Base-by-base conservation (phyloP, 1,284 basidiomycete species). In the Cutaneotrichosporon mucoides region DNA sequence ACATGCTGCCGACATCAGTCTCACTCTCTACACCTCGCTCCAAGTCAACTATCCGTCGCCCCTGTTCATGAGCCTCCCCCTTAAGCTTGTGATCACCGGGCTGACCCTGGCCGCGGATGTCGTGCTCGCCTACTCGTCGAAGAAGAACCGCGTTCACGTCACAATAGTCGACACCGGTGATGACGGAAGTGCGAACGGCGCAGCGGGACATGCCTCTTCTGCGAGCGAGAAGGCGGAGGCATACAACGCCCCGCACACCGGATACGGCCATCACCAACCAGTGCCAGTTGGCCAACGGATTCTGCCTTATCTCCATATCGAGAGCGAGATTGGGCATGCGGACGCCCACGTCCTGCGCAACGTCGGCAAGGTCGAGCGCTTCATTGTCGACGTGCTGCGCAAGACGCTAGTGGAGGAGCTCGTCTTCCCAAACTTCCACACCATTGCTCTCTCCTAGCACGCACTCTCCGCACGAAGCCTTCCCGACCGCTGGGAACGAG, bases 281-380 rank as follows among this genome's bases (percentile, higher is more conserved):
- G 57, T 73, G 12, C 73, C 90, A 0, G 82, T 90, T 3, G 95
- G 93, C 0, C 86, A 90, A 68, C 84, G 90, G 33, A 79, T 99
- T 35, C 79, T 99, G n/a, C 91, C 91, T 0, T 85, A 86, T n/a
- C 88, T 98, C 58, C 85, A 88, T 67, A 93, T 99, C 72, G 95
- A 99, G 77, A 92, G 88, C 72, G 92, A 96, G 79, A 95, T 99
- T 54, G 96, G 96, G 1, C 91, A 97, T 80, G 82, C 88, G 35
- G 93, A 97, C 73, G 96, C 94, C 67, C 94, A 98, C 79, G 90
- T 96, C 3, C 76, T 99, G 67, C 90, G 92, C 75, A 99, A 99
- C 67, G 96, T 99, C 15, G 93, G 91, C 4, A 88, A 96, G 65
- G 91, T 99, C 38, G 96, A 99, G 78, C 83, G 88, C 57, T 99